Base-by-base conservation (phyloP, 2,329 filamentous ascomycete species). In the Fusarium chuoi region DNA sequence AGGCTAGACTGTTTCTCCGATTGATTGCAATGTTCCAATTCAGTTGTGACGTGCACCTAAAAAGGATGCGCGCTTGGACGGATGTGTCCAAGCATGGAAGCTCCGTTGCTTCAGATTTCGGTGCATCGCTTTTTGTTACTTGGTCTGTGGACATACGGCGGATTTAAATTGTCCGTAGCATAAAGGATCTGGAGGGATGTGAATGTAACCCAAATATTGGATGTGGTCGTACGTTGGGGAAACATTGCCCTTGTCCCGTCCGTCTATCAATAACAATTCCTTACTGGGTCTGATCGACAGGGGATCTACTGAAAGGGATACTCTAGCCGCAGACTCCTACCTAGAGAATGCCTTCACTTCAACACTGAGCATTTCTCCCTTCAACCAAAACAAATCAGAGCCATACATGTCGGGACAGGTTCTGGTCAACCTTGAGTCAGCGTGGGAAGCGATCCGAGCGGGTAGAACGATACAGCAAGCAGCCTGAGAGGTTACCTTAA, bases 221-320 rank as follows among this genome's bases (percentile, higher is more conserved):
- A 22, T n/a, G 38, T 41, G 10, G 26, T 70, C 5, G 22, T 41
- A 38, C 30, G 44, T 33, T 26, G 42, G 59, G 62, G 64, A 46
- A 72, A 48, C 44, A 39, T 17, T 44, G 39, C 38, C 68, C 69
- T 52, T 63, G 56, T 33, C n/a, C 12, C 26, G 38, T 18, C n/a
- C 26, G 38, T 18, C n/a, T 11, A 20, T n/a, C 28, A 60, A 48
- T 18, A 54, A 35, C 22, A 22, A 42, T 55, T 52, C 52, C 73
- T 26, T 39, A 61, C 44, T 41, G 20, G 70, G 56, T 41, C 41
- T 63, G 75, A 76, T 77, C 73, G 70, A 46, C 75, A 77, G 68
- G 68, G 69, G 71, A 48, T 52, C 39, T 61, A 18, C 58, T 51
- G 35, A 48, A 46, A 58, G 13, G 55, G 64, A 36, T 33, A 36